These are phyloP conservation scores for Coniosporium tulheliwenetii DNA, from an alignment of 2,329 filamentous ascomycete species.

Conservation along the genomic window DNA sequence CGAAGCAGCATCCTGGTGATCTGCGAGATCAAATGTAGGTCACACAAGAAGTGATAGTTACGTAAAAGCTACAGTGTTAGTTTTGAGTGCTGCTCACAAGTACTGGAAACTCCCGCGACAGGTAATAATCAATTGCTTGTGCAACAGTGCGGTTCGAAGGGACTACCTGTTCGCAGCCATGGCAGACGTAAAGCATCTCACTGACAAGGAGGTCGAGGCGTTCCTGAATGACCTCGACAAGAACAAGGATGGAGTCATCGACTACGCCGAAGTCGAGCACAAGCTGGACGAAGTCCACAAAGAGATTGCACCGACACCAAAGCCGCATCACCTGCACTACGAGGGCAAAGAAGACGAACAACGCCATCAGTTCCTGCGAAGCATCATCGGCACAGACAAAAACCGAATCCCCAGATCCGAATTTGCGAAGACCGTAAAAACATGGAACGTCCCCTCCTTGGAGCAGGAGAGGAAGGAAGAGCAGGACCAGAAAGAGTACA, in stretches of 20 bases:
- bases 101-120: too few relatives aligned
- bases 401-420: slow-evolving; percentile 29
- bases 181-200: slow-evolving; percentile 11
- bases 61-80: too few relatives aligned
- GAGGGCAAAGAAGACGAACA: slow-evolving; percentile 21
- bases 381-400: slow-evolving; percentile 28
- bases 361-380: slow-evolving; percentile 36
- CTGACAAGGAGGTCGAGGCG: slow-evolving; percentile 32
- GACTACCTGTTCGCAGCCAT: too few relatives aligned
- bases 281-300: slow-evolving; percentile 38
- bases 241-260: slow-evolving; percentile 35
- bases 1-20: too few relatives aligned
- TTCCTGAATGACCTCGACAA: slow-evolving; percentile 39
- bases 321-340: slow-evolving; percentile 29
- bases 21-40: too few relatives aligned
- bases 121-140: too few relatives aligned
- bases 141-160: too few relatives aligned
- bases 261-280: slow-evolving; percentile 35
- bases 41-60: too few relatives aligned
- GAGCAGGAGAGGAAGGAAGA: slow-evolving; percentile 38
- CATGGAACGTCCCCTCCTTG: slow-evolving; percentile 40
- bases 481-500: slow-evolving; percentile 30
- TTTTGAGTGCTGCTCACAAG: too few relatives aligned
- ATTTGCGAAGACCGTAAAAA: slow-evolving; percentile 41
- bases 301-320: slow-evolving; percentile 31